Evolutionary conservation across 495 filamentous ascomycete species (phyloP), one percentile per base, ranked within the genome.

Genomic region (Chaetomium fimeti): DNA sequence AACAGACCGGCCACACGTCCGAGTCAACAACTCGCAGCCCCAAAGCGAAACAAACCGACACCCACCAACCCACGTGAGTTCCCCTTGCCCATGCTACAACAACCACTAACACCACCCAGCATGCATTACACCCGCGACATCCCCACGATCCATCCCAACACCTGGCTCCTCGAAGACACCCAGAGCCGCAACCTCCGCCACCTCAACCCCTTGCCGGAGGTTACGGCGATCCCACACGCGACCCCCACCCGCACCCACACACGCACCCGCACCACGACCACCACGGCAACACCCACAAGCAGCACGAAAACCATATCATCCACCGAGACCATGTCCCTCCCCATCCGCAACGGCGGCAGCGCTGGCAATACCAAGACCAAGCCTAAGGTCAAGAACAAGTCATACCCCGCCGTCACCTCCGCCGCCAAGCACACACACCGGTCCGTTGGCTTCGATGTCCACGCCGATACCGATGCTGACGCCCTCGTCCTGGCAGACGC

Each of bases 151-250:
- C 29, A 27, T 5, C 60, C 32, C 24, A 16, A 62, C 49, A 24
- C 60, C 38, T 55, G 51, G 49, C 12, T 47, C 22, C 6, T 55
- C 49, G 29, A 54, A 32, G 51, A 55, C 24, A 55, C 22, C 60
- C 49, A 55, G 20, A 20, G 20, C 36, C 60, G 36, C 49, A 62
- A 55, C 8, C 8, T 45, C 15, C 8, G 32, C 5, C 36, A 43
- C 49, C 2, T 55, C 38, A 27, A 36, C 47, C 12, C 38, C 36
- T 7, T 40, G 24, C 38, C 24, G 4, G 9, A 61, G 16, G 43
- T 9, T 1, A 47, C 15, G 3, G 0, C 40, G 13, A 15, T 18
- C 40, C 40, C 15, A 43, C 2, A 5, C 15, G 2, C 32, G 32
- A 36, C 8, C 9, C 15, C 40, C 11, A 43, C 40, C 40, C 28